Evolutionary conservation across 305 asterid genomes (phyloP), one percentile per base, ranked within the genome.

Genomic region (Solanum aculeatissimum): DNA sequence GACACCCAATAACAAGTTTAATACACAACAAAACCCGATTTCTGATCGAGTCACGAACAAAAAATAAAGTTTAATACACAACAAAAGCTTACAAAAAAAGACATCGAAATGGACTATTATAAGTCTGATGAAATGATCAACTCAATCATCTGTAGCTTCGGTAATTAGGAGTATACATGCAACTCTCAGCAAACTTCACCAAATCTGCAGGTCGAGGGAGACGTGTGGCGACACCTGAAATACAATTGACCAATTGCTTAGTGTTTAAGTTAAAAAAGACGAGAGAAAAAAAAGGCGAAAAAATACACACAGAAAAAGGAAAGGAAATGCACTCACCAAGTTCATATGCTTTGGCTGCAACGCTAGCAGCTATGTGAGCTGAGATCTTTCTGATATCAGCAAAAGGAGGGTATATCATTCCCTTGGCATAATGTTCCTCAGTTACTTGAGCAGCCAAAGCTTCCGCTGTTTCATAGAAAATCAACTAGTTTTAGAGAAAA

Each of bases 141-240:
- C 8, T 49, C 35, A 27, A 25, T 95, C 86, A 96, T 8, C 99
- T 93, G 91, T 94, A 96, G 88, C 83, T 87, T 65, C 98, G 89
- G 92, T 96, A 96, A 53, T 89, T 89, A n/a, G 99, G 98, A 80
- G 98, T 89, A 90, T 91, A 96, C 99, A 94, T 96, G 95, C 99
- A 96, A 92, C 99, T 95, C 85, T 96, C 98, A 15, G 98, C 99
- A 82, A 89, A 96, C 93, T 93, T 92, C 38, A 96, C 92, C 93
- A 96, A 88, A 84, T 96, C 91, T 0, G 90, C 93, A 35, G 99
- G 99, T 63, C 92, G 96, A 85, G 99, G 99, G 57, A 96, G 98
- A 40, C 95, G 92, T 7, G 98, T 93, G 14, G 99, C 99, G 87
- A 96, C 83, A 89, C 98, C 98, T 96, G 82, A 9, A 42, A 6